Evolutionary conservation across 228 moss, liverwort and hornwort genomes (phyloP).

Genomic region (Sphagnum magellanicum): DNA sequence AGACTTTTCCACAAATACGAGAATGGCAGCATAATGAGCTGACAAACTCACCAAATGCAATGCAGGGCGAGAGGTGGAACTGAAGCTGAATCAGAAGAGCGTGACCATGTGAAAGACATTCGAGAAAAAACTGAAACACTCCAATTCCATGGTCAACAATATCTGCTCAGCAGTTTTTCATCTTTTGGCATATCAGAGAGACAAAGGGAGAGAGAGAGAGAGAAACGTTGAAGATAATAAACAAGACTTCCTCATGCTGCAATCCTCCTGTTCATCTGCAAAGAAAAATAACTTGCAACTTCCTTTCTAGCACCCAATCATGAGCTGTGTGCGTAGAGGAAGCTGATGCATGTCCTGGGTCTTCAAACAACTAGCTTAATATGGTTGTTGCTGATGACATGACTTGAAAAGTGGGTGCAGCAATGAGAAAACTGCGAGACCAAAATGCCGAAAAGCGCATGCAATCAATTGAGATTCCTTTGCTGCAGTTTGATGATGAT

Average conservation of each 20-base stretch:
- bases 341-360: neutral
- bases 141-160: conserved; percentile 52
- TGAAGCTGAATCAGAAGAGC: conserved; percentile 32
- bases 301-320: neutral
- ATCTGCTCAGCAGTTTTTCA: too few species aligned
- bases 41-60: neutral
- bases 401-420: conserved; percentile 12
- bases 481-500: conserved; percentile 43
- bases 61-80: conserved; percentile 55
- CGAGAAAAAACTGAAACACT: conserved; percentile 33
- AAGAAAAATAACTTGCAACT: neutral
- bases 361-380: neutral
- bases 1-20: neutral
- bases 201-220: too few species aligned
- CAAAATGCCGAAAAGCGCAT: conserved; percentile 39
- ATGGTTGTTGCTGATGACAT: neutral
- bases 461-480: conserved; percentile 12
- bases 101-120: conserved; percentile 17
- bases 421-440: conserved; percentile 46
- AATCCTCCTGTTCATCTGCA: neutral
- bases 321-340: neutral
- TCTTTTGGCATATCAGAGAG: too few species aligned
- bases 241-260: neutral
- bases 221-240: too few species aligned
- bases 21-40: too few species aligned